Conservation (phyloP, 139 green algal species). For the Desmodesmus armatus region DNA sequence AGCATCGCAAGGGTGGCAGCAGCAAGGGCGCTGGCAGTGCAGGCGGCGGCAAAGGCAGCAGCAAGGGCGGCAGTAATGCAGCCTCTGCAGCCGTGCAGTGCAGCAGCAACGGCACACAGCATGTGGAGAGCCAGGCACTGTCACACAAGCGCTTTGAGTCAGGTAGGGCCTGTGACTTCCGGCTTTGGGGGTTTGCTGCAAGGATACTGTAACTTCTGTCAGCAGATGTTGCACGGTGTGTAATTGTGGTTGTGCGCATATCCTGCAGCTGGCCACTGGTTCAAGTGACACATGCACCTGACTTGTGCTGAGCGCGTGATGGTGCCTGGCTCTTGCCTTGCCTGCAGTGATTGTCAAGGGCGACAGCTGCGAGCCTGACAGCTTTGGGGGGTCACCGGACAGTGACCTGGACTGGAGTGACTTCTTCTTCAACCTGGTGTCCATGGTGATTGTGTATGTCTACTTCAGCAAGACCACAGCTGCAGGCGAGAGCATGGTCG, state of each 20-base stretch:
- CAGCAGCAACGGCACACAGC: not conserved
- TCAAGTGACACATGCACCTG: too few species aligned
- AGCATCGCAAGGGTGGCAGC: not conserved
- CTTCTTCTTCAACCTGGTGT: constrained; percentile 79
- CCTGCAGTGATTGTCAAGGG: constrained; percentile 45
- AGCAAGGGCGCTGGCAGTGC: not conserved
- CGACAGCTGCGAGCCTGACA: constrained; percentile 25
- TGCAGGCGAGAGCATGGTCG: constrained; percentile 61
- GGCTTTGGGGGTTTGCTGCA: not conserved
- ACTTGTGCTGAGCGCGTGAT: not conserved
- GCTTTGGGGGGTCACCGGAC: constrained; percentile 37
- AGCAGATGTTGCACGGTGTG: not conserved
- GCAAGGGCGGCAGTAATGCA: not conserved
- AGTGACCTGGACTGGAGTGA: constrained; percentile 68
- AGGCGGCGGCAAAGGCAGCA: not conserved
- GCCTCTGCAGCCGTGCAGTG: not conserved
- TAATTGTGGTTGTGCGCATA: not conserved
- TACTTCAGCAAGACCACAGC: constrained; percentile 70
- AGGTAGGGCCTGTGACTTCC: not conserved
- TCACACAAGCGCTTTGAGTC: constrained; percentile 36
- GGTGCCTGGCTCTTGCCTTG: not conserved
- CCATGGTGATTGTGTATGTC: constrained; percentile 75
- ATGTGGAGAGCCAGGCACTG: not conserved
- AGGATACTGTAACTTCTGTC: not conserved
- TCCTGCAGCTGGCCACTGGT: too few species aligned